These are phyloP conservation scores for Ceratocystis lukuohia DNA, from an alignment of 2,329 filamentous ascomycete genomes.

Conservation along the genomic window DNA sequence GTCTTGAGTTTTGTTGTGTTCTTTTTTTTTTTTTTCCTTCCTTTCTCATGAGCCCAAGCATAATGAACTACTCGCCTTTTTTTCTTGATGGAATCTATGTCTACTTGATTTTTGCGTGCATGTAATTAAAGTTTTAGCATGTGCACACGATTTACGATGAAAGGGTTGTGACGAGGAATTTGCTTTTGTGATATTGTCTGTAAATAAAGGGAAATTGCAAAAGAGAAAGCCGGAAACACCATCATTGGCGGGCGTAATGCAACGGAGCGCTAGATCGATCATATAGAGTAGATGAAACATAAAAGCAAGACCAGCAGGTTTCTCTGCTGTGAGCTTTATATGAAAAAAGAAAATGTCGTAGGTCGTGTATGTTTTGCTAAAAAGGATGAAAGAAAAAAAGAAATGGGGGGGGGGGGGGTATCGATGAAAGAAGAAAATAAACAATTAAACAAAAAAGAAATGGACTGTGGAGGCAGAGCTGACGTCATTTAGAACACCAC, in stretches of 20 bases:
- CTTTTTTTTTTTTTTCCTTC: neutral
- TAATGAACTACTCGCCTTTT: slow-evolving; percentile 9
- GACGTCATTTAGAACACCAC: no score
- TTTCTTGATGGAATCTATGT: neutral
- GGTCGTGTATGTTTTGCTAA: neutral
- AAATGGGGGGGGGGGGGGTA: neutral
- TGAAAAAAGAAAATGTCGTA: no score
- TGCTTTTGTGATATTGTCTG: no score
- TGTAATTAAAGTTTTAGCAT: neutral
- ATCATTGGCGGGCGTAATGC: no score
- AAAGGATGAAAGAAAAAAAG: neutral
- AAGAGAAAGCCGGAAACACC: no score
- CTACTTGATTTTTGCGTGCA: neutral
- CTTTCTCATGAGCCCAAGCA: slow-evolving; percentile 15
- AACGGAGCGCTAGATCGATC: no score
- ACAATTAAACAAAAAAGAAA: neutral
- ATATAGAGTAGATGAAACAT: no score
- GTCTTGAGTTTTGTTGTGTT: neutral
- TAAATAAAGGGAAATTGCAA: no score
- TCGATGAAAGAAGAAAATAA: neutral
- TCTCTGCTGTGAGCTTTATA: no score
- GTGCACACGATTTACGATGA: neutral
- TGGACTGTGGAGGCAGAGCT: neutral
- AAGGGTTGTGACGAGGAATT: no score
- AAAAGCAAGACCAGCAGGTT: no score